Evolutionary conservation across 805 yeast genomes (phyloP), one percentile per base, ranked within the genome.

Genomic region (Blastobotrys parvus): DNA sequence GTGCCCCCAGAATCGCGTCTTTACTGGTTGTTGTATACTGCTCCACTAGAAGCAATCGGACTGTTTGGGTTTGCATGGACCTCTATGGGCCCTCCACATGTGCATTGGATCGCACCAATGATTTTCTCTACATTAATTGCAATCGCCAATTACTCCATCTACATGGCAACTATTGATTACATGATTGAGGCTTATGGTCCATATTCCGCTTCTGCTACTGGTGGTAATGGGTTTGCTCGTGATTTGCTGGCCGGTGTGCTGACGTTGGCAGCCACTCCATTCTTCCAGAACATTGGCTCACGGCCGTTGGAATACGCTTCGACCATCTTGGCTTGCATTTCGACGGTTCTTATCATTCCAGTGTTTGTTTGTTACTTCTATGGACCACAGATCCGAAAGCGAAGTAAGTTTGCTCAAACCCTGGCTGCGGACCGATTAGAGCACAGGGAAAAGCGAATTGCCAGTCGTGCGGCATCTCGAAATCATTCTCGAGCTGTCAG

Each of bases 151-250:
- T 67, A 48, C 53, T 54, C 66, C 35, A 67, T 67, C 43, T 67
- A 67, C 53, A 65, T 65, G 70, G 58, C 69, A n/a, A 67, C 71
- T 15, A 65, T 67, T 38, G 70, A 67, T 53, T 67, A 66, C 44
- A 67, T 67, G 70, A 60, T 65, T 15, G 64, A 67, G 3, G 65
- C 69, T 4, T 67, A 67, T 45, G 70, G 70, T 7, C 67, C 65
- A 2, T 67, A 64, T 50, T 63, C 70, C 23, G 69, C 71, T 0
- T 65, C 70, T 13, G 70, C 71, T 5, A 65, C 70, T 3, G 70
- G 70, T 6, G 70, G 70, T 27, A 67, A 67, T 44, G 71, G 69
- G 4, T 65, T 64, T 46, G 64, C 70, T 13, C 58, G 71, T 37
- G 71, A 67, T 42, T 60, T 65, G 44, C 48, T 67, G 35, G 70